These are phyloP conservation scores for Trichoderma erinaceum DNA, from an alignment of 495 filamentous ascomycete species.

Conservation along the genomic window DNA sequence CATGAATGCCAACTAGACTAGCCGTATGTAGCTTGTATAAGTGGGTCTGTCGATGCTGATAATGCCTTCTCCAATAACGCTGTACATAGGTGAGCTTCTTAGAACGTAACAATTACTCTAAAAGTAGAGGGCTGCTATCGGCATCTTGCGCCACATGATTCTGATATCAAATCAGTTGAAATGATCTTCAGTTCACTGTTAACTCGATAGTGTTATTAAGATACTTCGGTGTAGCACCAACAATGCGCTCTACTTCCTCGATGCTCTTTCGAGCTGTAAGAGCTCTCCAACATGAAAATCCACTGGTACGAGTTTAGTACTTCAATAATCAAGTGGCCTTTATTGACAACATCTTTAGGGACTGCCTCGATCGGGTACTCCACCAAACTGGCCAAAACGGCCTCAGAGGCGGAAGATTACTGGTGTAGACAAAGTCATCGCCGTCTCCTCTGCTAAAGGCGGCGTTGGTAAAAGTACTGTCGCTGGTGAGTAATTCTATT, in stretches of 20 bases:
- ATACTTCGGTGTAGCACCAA: background rate
- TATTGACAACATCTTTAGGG: conserved; percentile 48
- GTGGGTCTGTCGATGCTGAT: background rate
- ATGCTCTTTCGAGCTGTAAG: conserved; percentile 61
- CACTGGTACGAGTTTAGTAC: conserved; percentile 52
- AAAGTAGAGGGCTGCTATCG: background rate
- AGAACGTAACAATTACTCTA: no score
- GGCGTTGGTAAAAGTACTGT: conserved; percentile 96
- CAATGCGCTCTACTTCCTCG: conserved; percentile 41
- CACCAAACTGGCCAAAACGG: conserved; percentile 76
- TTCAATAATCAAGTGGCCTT: background rate
- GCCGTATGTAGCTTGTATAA: background rate
- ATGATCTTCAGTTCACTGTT: background rate
- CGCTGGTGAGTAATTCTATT: no score
- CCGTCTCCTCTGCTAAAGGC: conserved; percentile 91
- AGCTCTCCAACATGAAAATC: conserved; percentile 79
- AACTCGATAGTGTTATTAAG: background rate
- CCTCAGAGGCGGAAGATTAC: conserved; percentile 73
- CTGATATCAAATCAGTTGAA: background rate
- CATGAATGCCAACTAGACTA: background rate
- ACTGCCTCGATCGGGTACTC: conserved; percentile 69
- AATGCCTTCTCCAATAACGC: no score
- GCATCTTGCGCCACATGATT: no score
- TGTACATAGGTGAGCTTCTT: no score
- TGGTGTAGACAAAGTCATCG: conserved; percentile 79